Base-by-base conservation (phyloP, 805 yeast genomes). In the Candida mattraensis region DNA sequence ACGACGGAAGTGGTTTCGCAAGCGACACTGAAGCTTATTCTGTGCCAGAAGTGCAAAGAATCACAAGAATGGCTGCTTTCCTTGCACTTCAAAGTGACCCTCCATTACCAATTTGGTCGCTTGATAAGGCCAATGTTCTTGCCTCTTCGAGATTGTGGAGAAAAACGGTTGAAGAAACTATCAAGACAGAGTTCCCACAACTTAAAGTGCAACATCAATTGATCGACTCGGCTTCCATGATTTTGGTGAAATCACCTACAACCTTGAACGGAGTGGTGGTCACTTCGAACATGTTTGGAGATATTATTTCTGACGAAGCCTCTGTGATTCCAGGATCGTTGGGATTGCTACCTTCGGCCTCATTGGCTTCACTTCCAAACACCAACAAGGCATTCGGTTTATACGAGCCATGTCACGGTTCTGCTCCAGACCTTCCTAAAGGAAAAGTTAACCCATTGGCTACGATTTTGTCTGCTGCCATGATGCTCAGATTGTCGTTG, bases 161-260 rank as follows among this genome's bases (percentile, higher is more conserved):
- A 68, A 83, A 78, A 63, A 87, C 95, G 13, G 96, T 91, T 28
- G 86, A 87, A 50, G 78, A 82, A 56, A 85, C 89, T 29, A 83
- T 93, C 50, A 67, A 72, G 43, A 77, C 80, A 44, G 99, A 93
- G 66, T 93, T 93, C 72, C 99, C 99, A 36, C 84, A 81, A 53
- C 70, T 93, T 54, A 75, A 73, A 18, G 72, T 89, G 29, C 87
- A 91, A 62, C 96, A 93, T 67, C 99, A 93, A 71, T 76, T 93
- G 63, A 91, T 93, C 54, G 99, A 93, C 66, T 89, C 98, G 10
- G 99, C 99, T 35, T 98, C 99, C 33, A 93, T 93, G 99, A 91
- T 91, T 58, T 70, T 93, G 52, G 85, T 93, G 53, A 88, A 93
- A 67, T 79, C 76, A 44, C 99, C 99, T 54, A 83, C 89, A 27